A percentile compares a stretch with the other conserved stretches of the same genome.
Evolutionary conservation across 2,329 filamentous ascomycete genomes (phyloP).

Genomic region (Stagonosporopsis chrysanthemi): DNA sequence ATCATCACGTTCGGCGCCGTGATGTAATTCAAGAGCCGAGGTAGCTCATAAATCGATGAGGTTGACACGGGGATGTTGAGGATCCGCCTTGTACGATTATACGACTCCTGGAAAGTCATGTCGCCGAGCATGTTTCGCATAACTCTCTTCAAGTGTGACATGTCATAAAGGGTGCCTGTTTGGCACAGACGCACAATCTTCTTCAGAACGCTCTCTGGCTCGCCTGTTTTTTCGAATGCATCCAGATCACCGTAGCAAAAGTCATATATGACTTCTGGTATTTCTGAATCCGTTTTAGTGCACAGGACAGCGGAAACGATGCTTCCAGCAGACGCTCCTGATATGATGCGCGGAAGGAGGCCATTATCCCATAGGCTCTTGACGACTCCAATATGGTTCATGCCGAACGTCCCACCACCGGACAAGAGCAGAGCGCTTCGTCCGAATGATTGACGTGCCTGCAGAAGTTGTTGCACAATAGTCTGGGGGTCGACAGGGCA

Average conservation of each 20-base stretch:
- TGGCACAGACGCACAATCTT: conserved; percentile 78
- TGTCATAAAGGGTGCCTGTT: conserved; percentile 85
- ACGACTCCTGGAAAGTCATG: conserved; percentile 93
- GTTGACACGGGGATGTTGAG: conserved; percentile 94
- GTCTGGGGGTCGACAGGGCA: conserved; percentile 65
- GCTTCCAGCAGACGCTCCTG: conserved; percentile 84
- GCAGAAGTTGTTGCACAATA: conserved; percentile 73
- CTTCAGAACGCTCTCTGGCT: conserved; percentile 68
- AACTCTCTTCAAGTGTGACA: conserved; percentile 78
- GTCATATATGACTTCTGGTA: conserved; percentile 70
- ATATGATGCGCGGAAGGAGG: conserved; percentile 84
- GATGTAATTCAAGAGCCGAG: conserved; percentile 86
- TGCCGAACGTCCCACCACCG: conserved; percentile 87
- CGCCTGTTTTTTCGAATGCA: conserved; percentile 74
- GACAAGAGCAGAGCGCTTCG: conserved; percentile 82
- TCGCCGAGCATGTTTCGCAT: conserved; percentile 84
- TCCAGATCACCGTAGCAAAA: conserved; percentile 83
- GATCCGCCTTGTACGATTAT: conserved; percentile 90
- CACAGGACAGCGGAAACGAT: conserved; percentile 85
- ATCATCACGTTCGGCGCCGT: conserved; percentile 95
- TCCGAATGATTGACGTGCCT: conserved; percentile 81
- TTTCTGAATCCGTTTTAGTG: conserved; percentile 77
- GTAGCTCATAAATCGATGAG: conserved; percentile 85
- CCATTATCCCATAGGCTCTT: conserved; percentile 79
- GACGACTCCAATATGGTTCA: conserved; percentile 89